Evolutionary conservation across 139 green algal genomes (phyloP).

Genomic region (Yamagishiella unicocca): DNA sequence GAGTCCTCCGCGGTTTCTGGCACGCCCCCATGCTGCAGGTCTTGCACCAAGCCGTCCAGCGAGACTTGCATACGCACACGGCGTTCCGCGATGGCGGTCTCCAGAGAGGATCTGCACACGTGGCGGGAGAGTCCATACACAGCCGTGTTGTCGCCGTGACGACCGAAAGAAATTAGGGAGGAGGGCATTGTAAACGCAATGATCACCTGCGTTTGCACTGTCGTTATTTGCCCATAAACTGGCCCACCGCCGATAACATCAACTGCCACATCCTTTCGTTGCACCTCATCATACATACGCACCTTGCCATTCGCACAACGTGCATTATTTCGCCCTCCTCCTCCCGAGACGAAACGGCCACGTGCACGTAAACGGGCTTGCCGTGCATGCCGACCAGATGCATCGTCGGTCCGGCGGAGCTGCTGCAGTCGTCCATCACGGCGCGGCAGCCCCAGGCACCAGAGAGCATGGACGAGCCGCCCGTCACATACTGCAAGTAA

Average conservation of each 20-base stretch:
- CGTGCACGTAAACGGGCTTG: conserved; percentile 31
- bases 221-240: too few relatives aligned
- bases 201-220: too few relatives aligned
- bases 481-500: background rate
- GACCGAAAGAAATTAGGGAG: too few relatives aligned
- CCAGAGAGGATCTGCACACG: background rate
- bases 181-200: too few relatives aligned
- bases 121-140: background rate
- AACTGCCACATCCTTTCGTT: too few relatives aligned
- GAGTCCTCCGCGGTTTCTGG: too few relatives aligned
- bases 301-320: conserved; percentile 26
- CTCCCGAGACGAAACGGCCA: background rate
- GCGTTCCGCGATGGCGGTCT: conserved; percentile 19
- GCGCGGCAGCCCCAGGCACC: conserved; percentile 1
- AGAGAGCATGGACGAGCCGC: background rate
- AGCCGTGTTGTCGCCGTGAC: too few relatives aligned
- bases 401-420: background rate
- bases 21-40: background rate
- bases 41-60: background rate
- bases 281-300: too few relatives aligned
- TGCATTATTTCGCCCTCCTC: background rate
- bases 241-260: too few relatives aligned
- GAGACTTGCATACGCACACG: background rate
- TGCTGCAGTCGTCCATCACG: background rate
- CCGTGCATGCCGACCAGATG: conserved; percentile 1